phyloP scores from a whole-genome alignment of 192 early-diverging fungal genomes.

The Gryganskiella cystojenkinii region DNA sequence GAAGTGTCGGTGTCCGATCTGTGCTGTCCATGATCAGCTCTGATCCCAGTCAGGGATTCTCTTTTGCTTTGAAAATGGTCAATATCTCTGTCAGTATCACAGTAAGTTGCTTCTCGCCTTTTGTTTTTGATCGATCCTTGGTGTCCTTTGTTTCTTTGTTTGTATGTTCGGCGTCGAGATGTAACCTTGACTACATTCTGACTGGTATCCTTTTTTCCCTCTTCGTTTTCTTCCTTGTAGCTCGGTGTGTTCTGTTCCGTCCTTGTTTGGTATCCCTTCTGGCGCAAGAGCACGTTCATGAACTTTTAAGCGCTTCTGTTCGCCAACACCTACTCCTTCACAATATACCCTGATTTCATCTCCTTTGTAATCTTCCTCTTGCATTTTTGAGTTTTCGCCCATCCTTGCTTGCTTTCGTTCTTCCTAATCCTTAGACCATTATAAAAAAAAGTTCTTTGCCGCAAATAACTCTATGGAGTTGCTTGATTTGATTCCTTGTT shows the following conservation, averaged over 20 bases:
- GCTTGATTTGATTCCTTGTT: not conserved
- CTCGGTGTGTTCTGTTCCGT: conserved; percentile 44
- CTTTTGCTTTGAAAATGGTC: conserved; percentile 68
- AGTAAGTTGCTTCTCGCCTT: conserved; percentile 33
- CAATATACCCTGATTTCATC: too few species aligned
- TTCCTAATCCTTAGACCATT: too few species aligned
- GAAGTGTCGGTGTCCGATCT: conserved; percentile 69
- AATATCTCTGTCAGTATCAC: conserved; percentile 68
- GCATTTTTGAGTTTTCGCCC: too few species aligned
- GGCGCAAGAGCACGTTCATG: conserved; percentile 54
- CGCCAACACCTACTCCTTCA: not conserved
- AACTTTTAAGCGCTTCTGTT: conserved; percentile 25
- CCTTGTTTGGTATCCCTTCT: conserved; percentile 45
- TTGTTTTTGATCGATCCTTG: not conserved
- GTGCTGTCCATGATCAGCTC: conserved; percentile 73
- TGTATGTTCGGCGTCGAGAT: not conserved
- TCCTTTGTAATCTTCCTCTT: not conserved
- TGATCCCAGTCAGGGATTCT: conserved; percentile 58
- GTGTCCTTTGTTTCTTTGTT: not conserved
- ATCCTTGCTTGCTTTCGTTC: too few species aligned
- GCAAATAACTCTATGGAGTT: not conserved
- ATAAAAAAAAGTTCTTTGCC: too few species aligned
- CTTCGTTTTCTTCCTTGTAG: not conserved
- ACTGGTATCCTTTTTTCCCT: not conserved
- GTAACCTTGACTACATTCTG: not conserved